Percentiles rank a stretch among this genome's conserved stretches.
phyloP scores from a whole-genome alignment of 1,284 basidiomycete species.

The Heterobasidion annosum region DNA sequence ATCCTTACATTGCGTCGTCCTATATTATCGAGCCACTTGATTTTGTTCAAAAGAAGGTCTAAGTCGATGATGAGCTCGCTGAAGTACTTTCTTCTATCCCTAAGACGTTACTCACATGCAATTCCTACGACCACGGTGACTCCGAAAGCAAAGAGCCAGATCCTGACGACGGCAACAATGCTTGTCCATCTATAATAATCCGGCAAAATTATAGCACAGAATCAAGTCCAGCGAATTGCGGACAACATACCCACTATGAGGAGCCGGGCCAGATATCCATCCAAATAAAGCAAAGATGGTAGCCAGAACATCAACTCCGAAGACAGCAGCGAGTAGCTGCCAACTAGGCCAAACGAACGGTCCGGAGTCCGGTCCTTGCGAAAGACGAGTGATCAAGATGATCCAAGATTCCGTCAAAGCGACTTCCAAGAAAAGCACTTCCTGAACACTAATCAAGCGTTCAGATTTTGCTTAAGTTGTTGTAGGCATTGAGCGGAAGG shows the following conservation, averaged over 20 bases:
- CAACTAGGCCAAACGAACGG: slow-evolving; percentile 1
- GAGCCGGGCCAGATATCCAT: slow-evolving; percentile 37
- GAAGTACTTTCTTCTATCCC: slow-evolving; percentile 16
- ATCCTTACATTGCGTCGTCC: slow-evolving; percentile 17
- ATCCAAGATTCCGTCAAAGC: slow-evolving; percentile 44
- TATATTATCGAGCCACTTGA: slow-evolving; percentile 33
- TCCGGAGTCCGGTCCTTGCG: not conserved
- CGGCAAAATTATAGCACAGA: not conserved
- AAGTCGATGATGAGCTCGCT: slow-evolving; percentile 18
- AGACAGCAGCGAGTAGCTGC: slow-evolving; percentile 28
- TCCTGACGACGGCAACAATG: slow-evolving; percentile 41
- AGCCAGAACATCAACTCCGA: slow-evolving; percentile 40
- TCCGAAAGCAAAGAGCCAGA: slow-evolving; percentile 41
- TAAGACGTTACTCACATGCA: slow-evolving; percentile 19
- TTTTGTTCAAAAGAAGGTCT: not conserved
- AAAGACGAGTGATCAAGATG: slow-evolving; percentile 32
- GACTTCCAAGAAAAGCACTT: slow-evolving; percentile 46
- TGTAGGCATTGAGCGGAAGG: not conserved
- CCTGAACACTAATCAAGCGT: slow-evolving; percentile 24
- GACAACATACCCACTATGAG: slow-evolving; percentile 20
- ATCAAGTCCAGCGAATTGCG: not conserved
- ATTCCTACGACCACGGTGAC: slow-evolving; percentile 36
- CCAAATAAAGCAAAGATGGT: slow-evolving; percentile 41
- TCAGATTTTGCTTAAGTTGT: not conserved
- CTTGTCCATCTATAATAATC: slow-evolving; percentile 26